These are phyloP conservation scores for Leccinellum luteum DNA, from an alignment of 768 basidiomycete genomes.

Conservation along the genomic window DNA sequence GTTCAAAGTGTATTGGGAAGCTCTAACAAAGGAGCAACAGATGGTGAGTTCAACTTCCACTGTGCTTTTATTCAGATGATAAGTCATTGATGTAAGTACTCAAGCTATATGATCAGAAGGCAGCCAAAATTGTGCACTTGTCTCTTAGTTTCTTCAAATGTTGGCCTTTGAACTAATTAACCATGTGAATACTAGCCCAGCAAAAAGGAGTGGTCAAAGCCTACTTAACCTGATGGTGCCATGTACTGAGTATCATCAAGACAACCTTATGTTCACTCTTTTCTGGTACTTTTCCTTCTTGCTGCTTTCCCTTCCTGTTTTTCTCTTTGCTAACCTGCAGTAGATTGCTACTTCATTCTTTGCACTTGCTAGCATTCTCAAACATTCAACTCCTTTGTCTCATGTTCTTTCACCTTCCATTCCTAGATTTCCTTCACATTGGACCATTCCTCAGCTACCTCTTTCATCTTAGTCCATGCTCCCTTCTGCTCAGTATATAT, in stretches of 20 bases:
- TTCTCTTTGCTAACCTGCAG: neutral
- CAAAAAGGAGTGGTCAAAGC: neutral
- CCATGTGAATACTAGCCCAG: neutral
- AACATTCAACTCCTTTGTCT: too few species aligned
- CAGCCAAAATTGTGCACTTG: neutral
- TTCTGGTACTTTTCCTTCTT: neutral
- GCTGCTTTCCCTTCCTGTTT: neutral
- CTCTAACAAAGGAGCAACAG: neutral
- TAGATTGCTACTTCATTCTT: too few species aligned
- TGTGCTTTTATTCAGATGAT: neutral
- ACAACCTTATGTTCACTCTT: neutral
- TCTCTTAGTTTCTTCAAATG: neutral
- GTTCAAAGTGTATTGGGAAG: neutral
- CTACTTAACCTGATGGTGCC: neutral
- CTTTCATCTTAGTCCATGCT: too few species aligned
- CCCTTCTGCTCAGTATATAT: too few species aligned
- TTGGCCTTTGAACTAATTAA: neutral
- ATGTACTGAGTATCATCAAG: neutral
- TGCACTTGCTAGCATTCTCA: too few species aligned
- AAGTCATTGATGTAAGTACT: neutral
- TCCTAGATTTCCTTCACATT: too few species aligned
- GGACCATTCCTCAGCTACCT: too few species aligned
- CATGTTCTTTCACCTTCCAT: too few species aligned
- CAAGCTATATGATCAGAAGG: neutral
- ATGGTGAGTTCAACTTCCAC: neutral